phyloP scores from a whole-genome alignment of 257 asterid species.

The Salvia rosmarinus region DNA sequence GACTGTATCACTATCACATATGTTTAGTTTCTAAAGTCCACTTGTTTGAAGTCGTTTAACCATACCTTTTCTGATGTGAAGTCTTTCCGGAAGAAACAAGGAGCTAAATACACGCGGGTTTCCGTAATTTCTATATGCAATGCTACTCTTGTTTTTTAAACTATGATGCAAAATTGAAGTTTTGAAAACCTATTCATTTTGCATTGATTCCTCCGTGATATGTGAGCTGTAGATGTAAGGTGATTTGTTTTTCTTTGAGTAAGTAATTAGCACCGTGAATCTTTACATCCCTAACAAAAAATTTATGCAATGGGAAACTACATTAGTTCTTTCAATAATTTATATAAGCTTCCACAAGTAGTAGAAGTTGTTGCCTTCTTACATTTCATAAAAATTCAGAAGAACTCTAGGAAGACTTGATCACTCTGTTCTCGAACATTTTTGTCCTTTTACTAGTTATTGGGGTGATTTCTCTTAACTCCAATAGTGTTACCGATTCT shows the following conservation, averaged over 20 bases:
- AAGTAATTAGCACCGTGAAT: background rate
- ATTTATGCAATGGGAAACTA: background rate
- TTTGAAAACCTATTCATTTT: background rate
- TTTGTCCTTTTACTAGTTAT: background rate
- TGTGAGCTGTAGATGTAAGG: background rate
- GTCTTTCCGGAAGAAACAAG: background rate
- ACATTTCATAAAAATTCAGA: too few relatives aligned
- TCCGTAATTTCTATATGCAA: background rate
- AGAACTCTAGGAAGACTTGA: background rate
- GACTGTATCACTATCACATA: background rate
- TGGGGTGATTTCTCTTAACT: conserved; percentile 1
- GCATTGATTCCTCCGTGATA: background rate
- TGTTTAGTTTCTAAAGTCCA: conserved; percentile 4
- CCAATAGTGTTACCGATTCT: conserved; percentile 5
- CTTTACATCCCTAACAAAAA: background rate
- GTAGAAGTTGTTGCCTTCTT: too few relatives aligned
- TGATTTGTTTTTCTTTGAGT: conserved; percentile 5
- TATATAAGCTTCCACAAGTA: background rate
- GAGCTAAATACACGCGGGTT: background rate
- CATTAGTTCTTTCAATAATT: background rate
- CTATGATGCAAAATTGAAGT: background rate
- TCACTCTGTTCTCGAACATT: background rate
- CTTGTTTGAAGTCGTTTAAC: conserved; percentile 19
- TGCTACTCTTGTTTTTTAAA: conserved; percentile 2
- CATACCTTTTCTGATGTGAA: conserved; percentile 17